Evolutionary conservation across 768 basidiomycete species (phyloP), one percentile per base, ranked within the genome.

Genomic region (Hebeloma cylindrosporum): DNA sequence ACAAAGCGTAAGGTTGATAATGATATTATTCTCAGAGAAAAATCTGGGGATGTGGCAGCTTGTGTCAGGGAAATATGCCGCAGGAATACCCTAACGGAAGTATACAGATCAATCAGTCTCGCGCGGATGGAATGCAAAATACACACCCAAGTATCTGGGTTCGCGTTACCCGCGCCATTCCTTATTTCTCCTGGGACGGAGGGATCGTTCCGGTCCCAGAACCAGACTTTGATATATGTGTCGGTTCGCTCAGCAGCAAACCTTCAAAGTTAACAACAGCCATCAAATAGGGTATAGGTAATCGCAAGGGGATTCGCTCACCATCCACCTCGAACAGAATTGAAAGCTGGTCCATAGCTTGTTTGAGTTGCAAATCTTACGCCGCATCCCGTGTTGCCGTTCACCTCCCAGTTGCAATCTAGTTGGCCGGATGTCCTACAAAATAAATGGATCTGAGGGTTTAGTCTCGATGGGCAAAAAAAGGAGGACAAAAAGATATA

Each of bases 171-270:
- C 9, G 51, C 62, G 1, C 75, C 78, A 14, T 62, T 61, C 33
- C 39, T 62, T 13, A 83, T 69, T 21, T 80, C 79, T 7, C 56
- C 39, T 2, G 82, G 83, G 20, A 79, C 73, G 22, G 52, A 59
- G 2, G 56, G 62, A 35, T 61, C 72, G 51, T 73, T 72, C 20
- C 85, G 71, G 0, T 77, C 60, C 85, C 85, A 91, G 68, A 85
- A 87, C 78, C 82, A 89, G 23, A 88, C 69, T 40, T 79, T 80
- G 51, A 88, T 80, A 56, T 69, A 76, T 11, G 53, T 54, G 14
- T 61, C 54, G 0, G 79, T 78, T 28, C 84, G 74, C 58, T 85
- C 83, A 39, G 84, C 68, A 0, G 80, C 85, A 57, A 77, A 84
- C 76, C 78, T 83, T 43, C 23, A 14, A 14, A 2, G 4, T 4